Base-by-base conservation (phyloP, 441 rosid species). In the Populus trichocarpa region DNA sequence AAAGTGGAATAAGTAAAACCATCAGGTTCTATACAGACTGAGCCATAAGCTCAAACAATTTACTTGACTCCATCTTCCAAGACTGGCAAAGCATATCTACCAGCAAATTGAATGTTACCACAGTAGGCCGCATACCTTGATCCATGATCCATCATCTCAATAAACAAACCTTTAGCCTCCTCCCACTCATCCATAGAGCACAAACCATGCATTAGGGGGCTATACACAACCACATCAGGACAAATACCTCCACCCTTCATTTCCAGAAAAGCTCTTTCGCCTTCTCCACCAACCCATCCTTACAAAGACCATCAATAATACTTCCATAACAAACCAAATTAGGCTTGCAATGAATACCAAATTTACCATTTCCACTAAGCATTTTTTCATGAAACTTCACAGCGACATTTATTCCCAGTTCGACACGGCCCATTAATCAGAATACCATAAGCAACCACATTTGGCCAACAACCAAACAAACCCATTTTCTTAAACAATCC, bases 401-500 rank as follows among this genome's bases (percentile, higher is more conserved):
- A 5, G 85, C 76, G 32, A 64, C 40, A 3, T 23, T 42, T 77
- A 67, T 80, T 77, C 25, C 83, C 83, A 8, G 75, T 67, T 74
- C 79, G 57, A 66, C 80, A 82, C 63, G 72, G 26, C 71, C 84
- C 82, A 67, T 57, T 46, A 8, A 82, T 75, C 82, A 76, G 33
- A 68, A 57, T 25, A 53, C 50, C 32, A 14, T 28, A 22, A 9
- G 68, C 14, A 32, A 50, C 9, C 18, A 32, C 61, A 30, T 69
- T 42, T 4, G 53, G 67, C 33, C 25, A 18, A 36, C 67, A 14
- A 57, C 11, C 74, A 46, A 78, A 13, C 12, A 25, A 50, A 22
- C 38, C 38, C 72, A 72, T 77, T 57, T 81, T 84, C 83, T 83
- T 81, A n/a, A 93, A 81, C 88, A 90, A 81, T 74, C 79, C 42